Percentiles rank a stretch among this genome's conserved stretches.
Evolutionary conservation across 2,329 filamentous ascomycete genomes (phyloP).

Genomic region (Verticillium albo-atrum): DNA sequence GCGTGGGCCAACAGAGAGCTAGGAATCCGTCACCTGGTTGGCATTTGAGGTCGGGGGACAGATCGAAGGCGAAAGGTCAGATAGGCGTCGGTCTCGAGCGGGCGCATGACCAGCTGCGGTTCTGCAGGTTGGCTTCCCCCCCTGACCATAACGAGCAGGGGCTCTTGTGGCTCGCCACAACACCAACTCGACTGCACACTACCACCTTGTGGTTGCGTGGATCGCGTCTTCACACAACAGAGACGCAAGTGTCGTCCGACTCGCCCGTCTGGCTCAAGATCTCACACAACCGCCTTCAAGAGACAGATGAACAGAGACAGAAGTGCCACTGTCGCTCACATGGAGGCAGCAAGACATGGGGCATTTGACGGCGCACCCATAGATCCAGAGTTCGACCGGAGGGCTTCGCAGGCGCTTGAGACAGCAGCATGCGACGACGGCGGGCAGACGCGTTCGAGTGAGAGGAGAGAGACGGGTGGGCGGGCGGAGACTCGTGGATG

Average conservation of each 20-base stretch:
- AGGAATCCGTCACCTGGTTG: background rate
- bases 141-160: background rate
- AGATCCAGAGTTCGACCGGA: background rate
- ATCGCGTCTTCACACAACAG: background rate
- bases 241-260: background rate
- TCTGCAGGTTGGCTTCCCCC: background rate
- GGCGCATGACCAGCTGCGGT: background rate
- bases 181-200: background rate
- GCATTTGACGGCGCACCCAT: background rate
- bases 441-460: background rate
- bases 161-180: background rate
- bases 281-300: background rate
- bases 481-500: background rate
- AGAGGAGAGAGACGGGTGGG: background rate
- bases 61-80: background rate
- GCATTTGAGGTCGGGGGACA: background rate
- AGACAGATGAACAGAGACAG: background rate
- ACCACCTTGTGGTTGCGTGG: background rate
- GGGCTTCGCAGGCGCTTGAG: background rate
- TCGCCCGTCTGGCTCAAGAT: background rate
- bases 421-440: background rate
- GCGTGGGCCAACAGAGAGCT: background rate
- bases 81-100: background rate
- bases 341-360: background rate
- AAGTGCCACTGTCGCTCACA: background rate